Base-by-base conservation (phyloP, 129 eudicot species). In the Oenanthe sinensis region DNA sequence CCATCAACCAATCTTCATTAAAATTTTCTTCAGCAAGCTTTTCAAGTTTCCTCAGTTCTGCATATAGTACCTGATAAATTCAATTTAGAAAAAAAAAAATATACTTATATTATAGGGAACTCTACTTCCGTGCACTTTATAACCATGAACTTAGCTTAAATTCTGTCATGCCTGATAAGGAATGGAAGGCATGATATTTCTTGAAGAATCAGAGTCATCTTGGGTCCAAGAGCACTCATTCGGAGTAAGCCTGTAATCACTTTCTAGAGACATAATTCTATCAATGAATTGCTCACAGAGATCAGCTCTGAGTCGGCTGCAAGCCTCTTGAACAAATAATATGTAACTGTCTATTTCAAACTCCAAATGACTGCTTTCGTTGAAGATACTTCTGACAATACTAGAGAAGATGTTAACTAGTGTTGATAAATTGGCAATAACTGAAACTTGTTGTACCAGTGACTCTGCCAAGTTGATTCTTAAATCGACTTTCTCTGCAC, bases 31-130 rank as follows among this genome's bases (percentile, higher is more conserved):
- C 93, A 26, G 79, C 86, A 81, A 89, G 88, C 82, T 91, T 88
- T 78, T 91, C 92, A 45, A 89, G 81, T 83, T 86, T 86, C 79
- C 87, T 81, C 54, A 91, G 82, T 84, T 89, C 88, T 48, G 88
- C 33, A 88, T 87, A 89, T 75, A 91, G 60, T 67, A 74, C 88
- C 97, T 91, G 92, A 76, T 79, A 71, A 46, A 82, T 79, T 77
- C 60, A 45, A 30, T 46, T 52, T 36, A 39, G 72, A 40, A 11
- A 62, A 4, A 6, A 78, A 5, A 43, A 20, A 55, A 28, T 22
- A 60, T 20, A 70, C 1, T 39, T 5, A 33, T 17, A 17, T 4
- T 5, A 6, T 15, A 69, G 12, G 4, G 43, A 20, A 20, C 30
- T 46, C 33, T 20, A 45, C 22, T 8, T 8, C 10, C 8, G 17